Percentiles rank a stretch among this genome's conserved stretches.
Conservation (phyloP, 192 early-diverging fungal species). For the Mortierella alpina region DNA sequence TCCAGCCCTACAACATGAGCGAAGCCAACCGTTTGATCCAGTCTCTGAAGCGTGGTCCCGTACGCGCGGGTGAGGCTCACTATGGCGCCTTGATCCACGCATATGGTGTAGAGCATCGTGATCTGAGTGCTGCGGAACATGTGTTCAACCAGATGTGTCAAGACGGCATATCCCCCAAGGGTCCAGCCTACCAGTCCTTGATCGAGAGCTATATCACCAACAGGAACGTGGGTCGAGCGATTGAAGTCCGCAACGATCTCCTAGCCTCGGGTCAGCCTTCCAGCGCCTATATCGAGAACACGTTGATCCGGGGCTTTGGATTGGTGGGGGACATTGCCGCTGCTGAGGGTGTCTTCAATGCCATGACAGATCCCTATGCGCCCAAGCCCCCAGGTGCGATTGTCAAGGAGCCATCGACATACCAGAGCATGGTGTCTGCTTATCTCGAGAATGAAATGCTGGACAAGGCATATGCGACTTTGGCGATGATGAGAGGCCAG, state of each 20-base stretch:
- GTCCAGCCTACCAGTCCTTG: conserved; percentile 65
- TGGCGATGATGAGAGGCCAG: conserved; percentile 39
- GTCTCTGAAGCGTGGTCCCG: conserved; percentile 52
- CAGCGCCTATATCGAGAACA: conserved; percentile 68
- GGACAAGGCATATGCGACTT: conserved; percentile 41
- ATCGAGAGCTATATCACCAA: conserved; percentile 64
- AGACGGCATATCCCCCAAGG: conserved; percentile 53
- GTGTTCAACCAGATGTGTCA: conserved; percentile 57
- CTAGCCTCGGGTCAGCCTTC: conserved; percentile 46
- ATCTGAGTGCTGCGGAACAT: conserved; percentile 55
- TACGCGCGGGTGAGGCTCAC: conserved; percentile 60
- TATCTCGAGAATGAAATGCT: conserved; percentile 58
- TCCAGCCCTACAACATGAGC: conserved; percentile 67
- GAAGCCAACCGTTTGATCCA: conserved; percentile 60
- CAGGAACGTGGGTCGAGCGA: conserved; percentile 52
- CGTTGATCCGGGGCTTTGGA: conserved; percentile 68
- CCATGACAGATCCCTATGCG: conserved; percentile 59
- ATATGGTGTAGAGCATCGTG: conserved; percentile 63
- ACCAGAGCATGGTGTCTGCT: conserved; percentile 67
- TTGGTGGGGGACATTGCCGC: conserved; percentile 44
- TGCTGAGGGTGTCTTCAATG: conserved; percentile 59
- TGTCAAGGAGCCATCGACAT: conserved; percentile 67
- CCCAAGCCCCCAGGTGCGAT: conserved; percentile 31
- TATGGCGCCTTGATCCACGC: conserved; percentile 66
- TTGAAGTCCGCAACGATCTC: conserved; percentile 59